Percentiles rank a stretch among this genome's conserved stretches.
These are phyloP conservation scores for Aspergillus hortae DNA, from an alignment of 2,329 filamentous ascomycete species.

Conservation along the genomic window DNA sequence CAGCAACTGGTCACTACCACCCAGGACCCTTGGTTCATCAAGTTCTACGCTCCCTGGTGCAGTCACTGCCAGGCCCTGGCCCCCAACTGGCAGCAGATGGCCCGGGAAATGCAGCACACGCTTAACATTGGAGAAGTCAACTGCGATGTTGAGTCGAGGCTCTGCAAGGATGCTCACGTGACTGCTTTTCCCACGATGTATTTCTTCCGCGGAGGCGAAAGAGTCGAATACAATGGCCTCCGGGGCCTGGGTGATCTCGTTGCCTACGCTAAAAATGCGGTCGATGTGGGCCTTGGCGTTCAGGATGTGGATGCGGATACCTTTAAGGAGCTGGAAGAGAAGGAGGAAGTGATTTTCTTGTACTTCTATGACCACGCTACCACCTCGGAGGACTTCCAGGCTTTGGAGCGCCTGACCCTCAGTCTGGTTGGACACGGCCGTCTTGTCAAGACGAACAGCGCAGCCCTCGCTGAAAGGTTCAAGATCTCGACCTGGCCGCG, in stretches of 20 bases:
- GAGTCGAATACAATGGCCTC: slow-evolving; percentile 88
- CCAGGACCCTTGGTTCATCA: slow-evolving; percentile 94
- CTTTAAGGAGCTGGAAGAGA: slow-evolving; percentile 82
- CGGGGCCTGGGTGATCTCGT: slow-evolving; percentile 88
- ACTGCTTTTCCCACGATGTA: slow-evolving; percentile 82
- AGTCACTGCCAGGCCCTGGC: slow-evolving; percentile 91
- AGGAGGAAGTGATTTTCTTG: slow-evolving; percentile 91
- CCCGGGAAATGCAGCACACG: slow-evolving; percentile 82
- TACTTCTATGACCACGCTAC: slow-evolving; percentile 98
- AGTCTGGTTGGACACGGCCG: slow-evolving; percentile 88
- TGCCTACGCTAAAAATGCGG: slow-evolving; percentile 79
- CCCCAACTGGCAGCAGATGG: slow-evolving; percentile 83
- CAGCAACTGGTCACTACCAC: slow-evolving; percentile 80
- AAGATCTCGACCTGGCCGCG: slow-evolving; percentile 98
- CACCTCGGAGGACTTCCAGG: slow-evolving; percentile 84
- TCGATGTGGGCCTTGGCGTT: slow-evolving; percentile 72
- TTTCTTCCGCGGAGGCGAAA: slow-evolving; percentile 88
- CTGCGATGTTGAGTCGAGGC: slow-evolving; percentile 75
- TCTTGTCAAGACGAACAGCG: slow-evolving; percentile 85
- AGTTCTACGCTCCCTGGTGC: slow-evolving; percentile 98
- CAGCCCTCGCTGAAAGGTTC: slow-evolving; percentile 72
- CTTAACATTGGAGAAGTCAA: slow-evolving; percentile 96
- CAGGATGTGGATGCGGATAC: slow-evolving; percentile 72
- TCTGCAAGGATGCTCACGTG: slow-evolving; percentile 89
- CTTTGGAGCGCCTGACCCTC: slow-evolving; percentile 79